Percentiles rank a stretch among this genome's conserved stretches.
phyloP scores from a whole-genome alignment of 352 stramenopile species.

The Phytopythium montanum region DNA sequence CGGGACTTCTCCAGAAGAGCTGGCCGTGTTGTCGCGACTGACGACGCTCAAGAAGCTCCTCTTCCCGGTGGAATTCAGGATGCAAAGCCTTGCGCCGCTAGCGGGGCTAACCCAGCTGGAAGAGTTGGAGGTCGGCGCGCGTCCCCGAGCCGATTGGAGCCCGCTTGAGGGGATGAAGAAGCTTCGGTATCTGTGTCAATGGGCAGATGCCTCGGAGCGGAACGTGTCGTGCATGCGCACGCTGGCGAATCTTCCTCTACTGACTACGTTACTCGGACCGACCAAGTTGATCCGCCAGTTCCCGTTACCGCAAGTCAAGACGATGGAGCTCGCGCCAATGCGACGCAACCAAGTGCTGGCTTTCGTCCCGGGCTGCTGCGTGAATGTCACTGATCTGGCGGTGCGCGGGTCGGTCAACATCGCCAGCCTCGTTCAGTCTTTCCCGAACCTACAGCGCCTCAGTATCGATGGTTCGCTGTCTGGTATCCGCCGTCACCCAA shows the following conservation, averaged over 20 bases:
- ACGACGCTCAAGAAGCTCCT: not conserved
- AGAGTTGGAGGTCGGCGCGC: not conserved
- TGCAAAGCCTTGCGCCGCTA: not conserved
- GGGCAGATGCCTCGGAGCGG: not conserved
- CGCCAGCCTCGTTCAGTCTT: not conserved
- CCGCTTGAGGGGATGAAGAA: not conserved
- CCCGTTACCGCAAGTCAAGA: not conserved
- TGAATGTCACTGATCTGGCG: not conserved
- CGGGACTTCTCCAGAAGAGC: not conserved
- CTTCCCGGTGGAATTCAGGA: not conserved
- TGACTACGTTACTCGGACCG: not conserved
- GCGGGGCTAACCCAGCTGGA: not conserved
- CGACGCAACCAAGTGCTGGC: not conserved
- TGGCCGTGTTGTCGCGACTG: not conserved
- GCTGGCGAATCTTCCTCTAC: not conserved
- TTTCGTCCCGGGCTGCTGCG: not conserved
- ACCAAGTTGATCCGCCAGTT: not conserved
- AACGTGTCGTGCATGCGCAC: not conserved
- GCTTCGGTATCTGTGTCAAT: not conserved
- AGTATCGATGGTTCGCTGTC: too few relatives aligned
- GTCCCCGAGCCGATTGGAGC: not conserved
- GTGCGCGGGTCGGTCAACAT: not conserved
- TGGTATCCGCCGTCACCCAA: not conserved
- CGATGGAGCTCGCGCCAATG: not conserved
- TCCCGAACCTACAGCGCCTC: not conserved